Percentiles rank a stretch among this genome's conserved stretches.
Evolutionary conservation across 345 rosid species (phyloP).

Genomic region (Firmiana major): DNA sequence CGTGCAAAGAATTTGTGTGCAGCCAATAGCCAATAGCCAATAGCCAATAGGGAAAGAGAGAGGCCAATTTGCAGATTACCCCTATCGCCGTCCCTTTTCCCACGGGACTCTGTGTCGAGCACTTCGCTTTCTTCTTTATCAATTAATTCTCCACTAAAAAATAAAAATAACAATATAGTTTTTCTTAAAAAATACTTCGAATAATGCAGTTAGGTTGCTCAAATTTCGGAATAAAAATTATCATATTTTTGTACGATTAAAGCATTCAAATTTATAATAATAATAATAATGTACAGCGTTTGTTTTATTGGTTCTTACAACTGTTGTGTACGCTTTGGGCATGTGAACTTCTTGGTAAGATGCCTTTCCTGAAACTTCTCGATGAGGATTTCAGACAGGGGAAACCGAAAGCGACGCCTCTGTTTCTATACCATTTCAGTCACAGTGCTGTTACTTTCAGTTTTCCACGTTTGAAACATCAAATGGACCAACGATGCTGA

Average conservation of each 20-base stretch:
- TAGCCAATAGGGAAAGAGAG: background rate
- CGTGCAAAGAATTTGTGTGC: background rate
- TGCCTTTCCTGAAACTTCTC: no score
- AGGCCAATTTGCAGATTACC: background rate
- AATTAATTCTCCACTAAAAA: background rate
- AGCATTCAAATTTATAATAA: background rate
- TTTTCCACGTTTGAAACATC: background rate
- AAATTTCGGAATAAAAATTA: no score
- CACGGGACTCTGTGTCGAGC: slow-evolving; percentile 3
- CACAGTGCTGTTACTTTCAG: background rate
- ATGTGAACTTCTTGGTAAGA: background rate
- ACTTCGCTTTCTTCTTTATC: background rate
- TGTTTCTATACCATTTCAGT: background rate
- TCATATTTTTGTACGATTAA: background rate
- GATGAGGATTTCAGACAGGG: background rate
- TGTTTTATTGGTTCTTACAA: no score
- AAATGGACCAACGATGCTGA: background rate
- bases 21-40: background rate
- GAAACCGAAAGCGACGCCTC: background rate
- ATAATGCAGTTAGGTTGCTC: no score
- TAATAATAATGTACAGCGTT: no score
- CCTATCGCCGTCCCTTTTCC: slow-evolving; percentile 14
- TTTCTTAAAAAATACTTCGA: no score
- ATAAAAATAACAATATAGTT: no score
- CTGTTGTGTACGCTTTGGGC: no score